A percentile compares a stretch with the other conserved stretches of the same genome.
Evolutionary conservation across 805 yeast species (phyloP).

Genomic region (Debaryomyces hansenii): DNA sequence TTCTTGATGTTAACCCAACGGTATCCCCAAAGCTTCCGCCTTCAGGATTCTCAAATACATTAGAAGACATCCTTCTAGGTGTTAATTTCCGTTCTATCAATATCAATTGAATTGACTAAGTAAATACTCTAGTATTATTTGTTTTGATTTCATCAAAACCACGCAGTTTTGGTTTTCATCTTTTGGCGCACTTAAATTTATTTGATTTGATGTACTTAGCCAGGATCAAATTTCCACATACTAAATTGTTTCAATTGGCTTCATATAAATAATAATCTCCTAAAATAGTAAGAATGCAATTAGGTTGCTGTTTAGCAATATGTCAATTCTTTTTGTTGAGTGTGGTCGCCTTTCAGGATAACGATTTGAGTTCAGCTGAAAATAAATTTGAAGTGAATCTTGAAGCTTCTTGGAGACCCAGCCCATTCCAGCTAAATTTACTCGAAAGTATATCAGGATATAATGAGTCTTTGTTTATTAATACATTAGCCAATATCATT

Average conservation of each 20-base stretch:
- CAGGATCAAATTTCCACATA: no score
- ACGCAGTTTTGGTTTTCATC: no score
- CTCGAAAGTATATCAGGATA: slow-evolving; percentile 39
- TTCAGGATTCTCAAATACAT: slow-evolving; percentile 19
- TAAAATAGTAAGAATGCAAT: not conserved
- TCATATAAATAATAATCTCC: no score
- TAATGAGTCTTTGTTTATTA: slow-evolving; percentile 37
- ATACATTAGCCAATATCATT: slow-evolving; percentile 23
- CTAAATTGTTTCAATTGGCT: no score
- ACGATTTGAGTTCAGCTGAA: not conserved
- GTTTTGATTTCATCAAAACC: not conserved
- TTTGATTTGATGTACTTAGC: no score
- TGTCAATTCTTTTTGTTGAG: not conserved
- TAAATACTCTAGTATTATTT: not conserved
- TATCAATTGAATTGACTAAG: not conserved
- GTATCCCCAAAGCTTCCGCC: slow-evolving; percentile 5
- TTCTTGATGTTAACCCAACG: not conserved
- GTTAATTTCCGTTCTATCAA: not conserved
- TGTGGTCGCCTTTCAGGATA: not conserved
- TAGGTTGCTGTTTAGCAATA: not conserved
- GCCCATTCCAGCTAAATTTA: slow-evolving; percentile 44
- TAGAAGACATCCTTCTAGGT: slow-evolving; percentile 16
- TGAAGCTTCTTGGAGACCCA: slow-evolving; percentile 39
- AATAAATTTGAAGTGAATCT: slow-evolving; percentile 5
- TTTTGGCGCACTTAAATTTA: no score